phyloP scores from a whole-genome alignment of 139 green algal genomes.

The Yamagishiella unicocca region DNA sequence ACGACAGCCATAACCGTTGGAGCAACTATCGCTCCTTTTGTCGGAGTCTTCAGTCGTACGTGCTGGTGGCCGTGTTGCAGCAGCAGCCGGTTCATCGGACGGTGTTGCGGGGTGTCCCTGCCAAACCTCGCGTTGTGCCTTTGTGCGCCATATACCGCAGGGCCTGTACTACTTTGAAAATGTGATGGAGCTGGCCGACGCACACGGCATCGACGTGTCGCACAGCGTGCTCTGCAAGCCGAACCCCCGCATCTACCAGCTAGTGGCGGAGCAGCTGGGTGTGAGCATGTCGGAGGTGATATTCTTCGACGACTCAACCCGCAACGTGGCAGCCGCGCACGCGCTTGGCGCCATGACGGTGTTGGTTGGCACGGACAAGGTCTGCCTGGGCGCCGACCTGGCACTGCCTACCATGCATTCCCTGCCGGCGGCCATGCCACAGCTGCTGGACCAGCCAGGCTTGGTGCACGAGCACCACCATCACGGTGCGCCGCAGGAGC shows the following conservation, averaged over 20 bases:
- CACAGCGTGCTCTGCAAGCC: conserved; percentile 85
- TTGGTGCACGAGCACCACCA: conserved; percentile 39
- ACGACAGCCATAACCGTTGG: too few relatives aligned
- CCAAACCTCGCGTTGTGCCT: too few relatives aligned
- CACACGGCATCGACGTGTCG: conserved; percentile 56
- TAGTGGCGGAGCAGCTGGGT: conserved; percentile 70
- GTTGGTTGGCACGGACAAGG: conserved; percentile 34
- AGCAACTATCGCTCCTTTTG: too few relatives aligned
- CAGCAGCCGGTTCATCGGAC: too few relatives aligned
- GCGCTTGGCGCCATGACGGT: conserved; percentile 76
- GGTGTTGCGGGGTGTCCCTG: too few relatives aligned
- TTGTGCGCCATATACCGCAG: conserved; percentile 40
- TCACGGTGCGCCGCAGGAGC: neutral
- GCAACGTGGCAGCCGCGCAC: conserved; percentile 80
- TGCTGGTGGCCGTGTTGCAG: too few relatives aligned
- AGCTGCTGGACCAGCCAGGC: conserved; percentile 51
- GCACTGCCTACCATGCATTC: conserved; percentile 38
- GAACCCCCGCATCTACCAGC: conserved; percentile 62
- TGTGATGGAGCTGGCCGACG: conserved; percentile 61
- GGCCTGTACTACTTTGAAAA: conserved; percentile 84
- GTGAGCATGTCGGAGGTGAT: conserved; percentile 56
- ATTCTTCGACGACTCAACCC: conserved; percentile 85
- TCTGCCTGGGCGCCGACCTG: conserved; percentile 38
- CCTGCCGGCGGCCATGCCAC: conserved; percentile 51
- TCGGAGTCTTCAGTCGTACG: too few relatives aligned